These are phyloP conservation scores for Biscutella laevigata DNA, from an alignment of 441 rosid genomes.

Conservation along the genomic window DNA sequence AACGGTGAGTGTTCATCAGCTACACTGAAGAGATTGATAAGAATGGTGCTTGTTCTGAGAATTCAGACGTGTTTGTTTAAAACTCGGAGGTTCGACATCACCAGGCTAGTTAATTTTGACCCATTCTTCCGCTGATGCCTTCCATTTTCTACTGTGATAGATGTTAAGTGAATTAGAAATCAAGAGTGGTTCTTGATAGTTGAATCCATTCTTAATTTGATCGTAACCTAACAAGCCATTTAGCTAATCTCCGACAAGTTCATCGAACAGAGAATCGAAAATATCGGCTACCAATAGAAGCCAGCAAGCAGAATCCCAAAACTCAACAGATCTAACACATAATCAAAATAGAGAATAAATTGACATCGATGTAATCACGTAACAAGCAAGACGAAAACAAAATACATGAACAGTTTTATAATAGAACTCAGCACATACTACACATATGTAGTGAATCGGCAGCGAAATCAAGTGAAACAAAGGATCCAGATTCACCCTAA, in stretches of 20 bases:
- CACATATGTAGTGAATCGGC: too few relatives aligned
- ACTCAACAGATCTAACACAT: too few relatives aligned
- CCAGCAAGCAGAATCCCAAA: too few relatives aligned
- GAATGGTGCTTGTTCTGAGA: constrained; percentile 10
- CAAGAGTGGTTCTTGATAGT: neutral
- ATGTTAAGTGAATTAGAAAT: neutral
- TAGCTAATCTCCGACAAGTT: constrained; percentile 65
- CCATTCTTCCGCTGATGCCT: constrained; percentile 93
- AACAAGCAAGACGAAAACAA: too few relatives aligned
- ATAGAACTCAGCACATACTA: too few relatives aligned
- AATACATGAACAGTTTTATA: too few relatives aligned
- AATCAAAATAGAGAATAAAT: too few relatives aligned
- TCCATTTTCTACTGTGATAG: constrained; percentile 71
- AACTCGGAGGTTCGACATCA: constrained; percentile 55
- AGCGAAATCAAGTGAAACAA: too few relatives aligned
- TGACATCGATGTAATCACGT: too few relatives aligned
- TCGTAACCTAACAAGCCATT: constrained; percentile 77
- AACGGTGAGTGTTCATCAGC: constrained; percentile 85
- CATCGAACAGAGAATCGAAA: too few relatives aligned
- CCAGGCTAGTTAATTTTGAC: constrained; percentile 73
- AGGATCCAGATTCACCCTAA: too few relatives aligned
- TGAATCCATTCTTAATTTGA: neutral
- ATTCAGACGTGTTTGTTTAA: constrained; percentile 20
- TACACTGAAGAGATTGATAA: constrained; percentile 25
- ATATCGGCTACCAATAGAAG: too few relatives aligned